A percentile compares a stretch with the other conserved stretches of the same genome.
phyloP scores from a whole-genome alignment of 495 filamentous ascomycete species.

The Lepraria neglecta region DNA sequence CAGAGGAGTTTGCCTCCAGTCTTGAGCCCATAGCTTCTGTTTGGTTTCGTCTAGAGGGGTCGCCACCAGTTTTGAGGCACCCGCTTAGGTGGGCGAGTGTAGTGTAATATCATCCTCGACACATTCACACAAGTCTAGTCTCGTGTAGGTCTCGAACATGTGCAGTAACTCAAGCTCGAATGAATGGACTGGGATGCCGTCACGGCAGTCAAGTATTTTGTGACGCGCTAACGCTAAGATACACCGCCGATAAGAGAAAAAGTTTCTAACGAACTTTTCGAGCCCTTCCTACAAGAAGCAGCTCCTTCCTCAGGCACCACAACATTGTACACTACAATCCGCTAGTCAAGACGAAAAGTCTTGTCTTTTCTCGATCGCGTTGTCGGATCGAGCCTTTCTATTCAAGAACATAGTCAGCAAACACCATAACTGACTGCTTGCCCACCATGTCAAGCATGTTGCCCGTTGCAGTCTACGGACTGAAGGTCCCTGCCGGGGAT shows the following conservation, averaged over 20 bases:
- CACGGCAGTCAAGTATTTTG: neutral
- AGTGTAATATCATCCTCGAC: constrained; percentile 3
- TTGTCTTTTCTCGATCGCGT: neutral
- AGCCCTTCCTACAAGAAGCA: neutral
- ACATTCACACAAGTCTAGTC: too few species aligned
- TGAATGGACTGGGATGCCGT: neutral
- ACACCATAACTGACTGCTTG: neutral
- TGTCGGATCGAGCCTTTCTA: neutral
- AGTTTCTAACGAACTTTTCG: constrained; percentile 1
- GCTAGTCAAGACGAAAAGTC: neutral
- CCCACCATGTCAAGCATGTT: constrained; percentile 50
- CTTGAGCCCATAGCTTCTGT: constrained; percentile 64
- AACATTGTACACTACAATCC: too few species aligned
- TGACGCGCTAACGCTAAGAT: constrained; percentile 15
- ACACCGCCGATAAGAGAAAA: constrained; percentile 16
- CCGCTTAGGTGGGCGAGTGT: constrained; percentile 11
- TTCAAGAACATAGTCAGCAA: neutral
- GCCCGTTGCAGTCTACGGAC: constrained; percentile 82
- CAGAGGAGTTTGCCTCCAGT: constrained; percentile 66
- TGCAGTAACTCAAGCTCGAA: neutral
- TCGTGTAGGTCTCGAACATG: too few species aligned
- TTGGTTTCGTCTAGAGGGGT: neutral
- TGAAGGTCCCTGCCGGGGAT: constrained; percentile 76
- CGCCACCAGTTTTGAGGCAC: neutral
- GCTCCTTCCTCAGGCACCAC: neutral